Evolutionary conservation across 495 filamentous ascomycete species (phyloP), one percentile per base, ranked within the genome.

Genomic region (Penicillium argentinense): DNA sequence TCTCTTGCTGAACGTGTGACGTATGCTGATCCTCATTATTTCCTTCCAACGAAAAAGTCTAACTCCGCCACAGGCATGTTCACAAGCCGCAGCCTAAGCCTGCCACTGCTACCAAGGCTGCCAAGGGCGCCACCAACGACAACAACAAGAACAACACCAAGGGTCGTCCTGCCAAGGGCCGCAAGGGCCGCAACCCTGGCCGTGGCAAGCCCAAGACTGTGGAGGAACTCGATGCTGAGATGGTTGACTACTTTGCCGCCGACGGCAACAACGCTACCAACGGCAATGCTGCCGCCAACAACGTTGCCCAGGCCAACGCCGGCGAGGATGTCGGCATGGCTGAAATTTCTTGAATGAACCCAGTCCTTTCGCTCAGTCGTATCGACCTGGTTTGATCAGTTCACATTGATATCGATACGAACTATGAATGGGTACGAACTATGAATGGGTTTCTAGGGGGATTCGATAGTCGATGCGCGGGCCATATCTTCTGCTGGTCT

Each of bases 201-300:
- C 67, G 72, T 47, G 71, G 67, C 40, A 95, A 95, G 83, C 77
- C 78, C 43, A 96, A 95, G 83, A 91, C 88, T 9, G 80, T 83
- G 3, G 91, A 95, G 63, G 89, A 97, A 71, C 77, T 97, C 9
- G 91, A 97, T 63, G 88, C 87, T 6, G 91, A 97, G 57, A 96
- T 97, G 91, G 79, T 79, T 5, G 91, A 97, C 56, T 96, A 96
- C 71, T 95, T 92, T 56, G 59, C 57, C 39, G 68, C 58, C 47
- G 67, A 69, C 16, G 69, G 66, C 49, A 67, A 70, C 19, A 70
- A 67, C 34, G 42, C 54, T 34, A 59, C 58, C 27, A 76, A 69
- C 41, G 74, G 72, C 3, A 50, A 56, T 26, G 71, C 56, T 30
- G 67, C 58, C 27, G 75, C 69, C 41, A 73, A 71, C 3, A 50